Evolutionary conservation across 148 eudicot genomes (phyloP).

Genomic region (Pharnaceum exiguum): DNA sequence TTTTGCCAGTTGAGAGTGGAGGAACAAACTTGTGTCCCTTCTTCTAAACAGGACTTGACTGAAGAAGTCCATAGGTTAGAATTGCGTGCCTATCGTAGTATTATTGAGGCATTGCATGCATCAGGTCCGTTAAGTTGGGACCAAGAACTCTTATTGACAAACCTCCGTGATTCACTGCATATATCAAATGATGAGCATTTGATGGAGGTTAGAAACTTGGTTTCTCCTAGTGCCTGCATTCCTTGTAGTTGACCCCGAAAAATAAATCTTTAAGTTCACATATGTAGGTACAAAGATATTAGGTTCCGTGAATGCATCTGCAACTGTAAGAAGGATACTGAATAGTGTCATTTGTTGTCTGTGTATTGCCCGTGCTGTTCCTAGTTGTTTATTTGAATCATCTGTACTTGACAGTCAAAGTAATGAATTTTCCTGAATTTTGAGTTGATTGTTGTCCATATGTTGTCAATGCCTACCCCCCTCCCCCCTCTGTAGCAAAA

Average conservation of each 20-base stretch:
- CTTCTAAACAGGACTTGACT: slow-evolving; percentile 35
- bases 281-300: not conserved
- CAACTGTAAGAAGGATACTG: slow-evolving; percentile 38
- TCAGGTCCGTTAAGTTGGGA: slow-evolving; percentile 91
- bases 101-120: slow-evolving; percentile 77
- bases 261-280: not conserved
- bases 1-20: slow-evolving; percentile 30
- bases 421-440: slow-evolving; percentile 31
- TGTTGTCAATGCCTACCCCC: not conserved
- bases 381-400: slow-evolving; percentile 13
- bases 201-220: slow-evolving; percentile 65
- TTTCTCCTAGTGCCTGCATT: slow-evolving; percentile 44
- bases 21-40: slow-evolving; percentile 35
- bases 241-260: slow-evolving; percentile 35
- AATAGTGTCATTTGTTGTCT: slow-evolving; percentile 15
- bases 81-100: slow-evolving; percentile 76
- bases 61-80: slow-evolving; percentile 75
- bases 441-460: slow-evolving; percentile 12
- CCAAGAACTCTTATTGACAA: slow-evolving; percentile 72
- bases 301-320: slow-evolving; percentile 17
- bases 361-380: slow-evolving; percentile 19
- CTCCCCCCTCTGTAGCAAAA: not conserved
- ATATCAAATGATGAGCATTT: slow-evolving; percentile 90
- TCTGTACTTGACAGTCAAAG: slow-evolving; percentile 31
- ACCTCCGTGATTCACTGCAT: slow-evolving; percentile 76